These are phyloP conservation scores for Polytrichum formosum DNA, from an alignment of 225 moss, liverwort and hornwort species.

Conservation along the genomic window DNA sequence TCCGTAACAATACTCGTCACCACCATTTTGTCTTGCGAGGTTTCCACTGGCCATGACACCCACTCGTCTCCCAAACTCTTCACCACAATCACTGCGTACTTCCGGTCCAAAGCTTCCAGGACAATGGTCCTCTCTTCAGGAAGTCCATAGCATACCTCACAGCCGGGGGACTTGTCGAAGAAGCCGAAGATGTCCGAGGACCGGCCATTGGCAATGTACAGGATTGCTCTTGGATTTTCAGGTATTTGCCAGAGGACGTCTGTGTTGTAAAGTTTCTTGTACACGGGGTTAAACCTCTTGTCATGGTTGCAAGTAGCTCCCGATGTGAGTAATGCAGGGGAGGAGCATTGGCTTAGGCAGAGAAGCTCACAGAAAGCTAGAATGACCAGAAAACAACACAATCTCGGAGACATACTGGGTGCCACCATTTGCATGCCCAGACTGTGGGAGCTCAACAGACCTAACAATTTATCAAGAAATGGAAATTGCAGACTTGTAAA, in stretches of 20 bases:
- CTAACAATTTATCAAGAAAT: too few relatives aligned
- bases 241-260: conserved; percentile 48
- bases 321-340: background rate
- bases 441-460: too few relatives aligned
- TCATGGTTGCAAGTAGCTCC: conserved; percentile 8
- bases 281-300: conserved; percentile 18
- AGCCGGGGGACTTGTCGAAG: conserved; percentile 30
- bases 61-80: conserved; percentile 28
- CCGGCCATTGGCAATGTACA: conserved; percentile 34
- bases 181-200: conserved; percentile 20
- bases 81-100: conserved; percentile 32
- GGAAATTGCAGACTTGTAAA: too few relatives aligned
- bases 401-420: background rate
- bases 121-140: conserved; percentile 24
- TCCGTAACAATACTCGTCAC: conserved; percentile 22
- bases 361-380: conserved; percentile 1
- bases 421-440: background rate
- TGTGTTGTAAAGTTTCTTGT: conserved; percentile 21
- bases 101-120: conserved; percentile 23
- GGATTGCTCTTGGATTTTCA: conserved; percentile 24
- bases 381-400: background rate
- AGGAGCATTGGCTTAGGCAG: background rate
- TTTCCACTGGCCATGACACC: conserved; percentile 22
- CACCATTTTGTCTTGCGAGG: conserved; percentile 20
- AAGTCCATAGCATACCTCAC: conserved; percentile 23